Conservation (phyloP, 1,284 basidiomycete genomes). For the Pseudozyma sp. region DNA sequence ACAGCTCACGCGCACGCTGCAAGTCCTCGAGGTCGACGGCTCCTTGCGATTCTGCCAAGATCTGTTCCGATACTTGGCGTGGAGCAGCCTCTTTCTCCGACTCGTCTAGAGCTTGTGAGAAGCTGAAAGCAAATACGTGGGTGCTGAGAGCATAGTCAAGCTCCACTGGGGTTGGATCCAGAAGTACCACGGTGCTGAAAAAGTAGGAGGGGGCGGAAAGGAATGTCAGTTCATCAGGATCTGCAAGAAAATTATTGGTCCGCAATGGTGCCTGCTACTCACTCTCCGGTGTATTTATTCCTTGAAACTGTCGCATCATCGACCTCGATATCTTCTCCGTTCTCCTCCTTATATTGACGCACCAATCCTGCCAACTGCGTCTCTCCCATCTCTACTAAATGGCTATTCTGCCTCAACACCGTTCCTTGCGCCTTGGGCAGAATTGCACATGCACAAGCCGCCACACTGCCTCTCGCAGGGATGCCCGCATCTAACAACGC, state of each 20-base stretch:
- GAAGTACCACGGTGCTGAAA: conserved; percentile 43
- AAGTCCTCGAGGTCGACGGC: conserved; percentile 36
- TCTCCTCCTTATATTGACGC: conserved; percentile 33
- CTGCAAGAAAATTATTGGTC: not conserved
- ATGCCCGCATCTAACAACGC: conserved; percentile 71
- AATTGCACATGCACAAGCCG: conserved; percentile 71
- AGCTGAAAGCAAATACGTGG: conserved; percentile 60
- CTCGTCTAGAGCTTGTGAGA: conserved; percentile 41
- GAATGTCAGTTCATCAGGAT: conserved; percentile 4
- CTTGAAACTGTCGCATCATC: conserved; percentile 19
- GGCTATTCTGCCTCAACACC: conserved; percentile 47
- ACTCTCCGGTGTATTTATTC: conserved; percentile 36
- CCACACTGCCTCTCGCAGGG: conserved; percentile 70
- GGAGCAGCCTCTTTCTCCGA: conserved; percentile 10
- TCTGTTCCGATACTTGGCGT: conserved; percentile 33
- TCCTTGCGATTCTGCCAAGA: conserved; percentile 42
- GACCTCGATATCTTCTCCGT: conserved; percentile 19
- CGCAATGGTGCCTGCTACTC: conserved; percentile 7
- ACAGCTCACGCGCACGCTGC: conserved; percentile 25
- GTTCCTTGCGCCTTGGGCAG: conserved; percentile 69
- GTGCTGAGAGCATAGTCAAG: conserved; percentile 55
- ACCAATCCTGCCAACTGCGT: conserved; percentile 34
- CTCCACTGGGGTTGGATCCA: conserved; percentile 61
- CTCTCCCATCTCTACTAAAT: conserved; percentile 22
- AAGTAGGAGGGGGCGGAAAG: not conserved